A percentile compares a stretch with the other conserved stretches of the same genome.
These are phyloP conservation scores for Knoxdaviesia proteae DNA, from an alignment of 2,329 filamentous ascomycete species.

Conservation along the genomic window DNA sequence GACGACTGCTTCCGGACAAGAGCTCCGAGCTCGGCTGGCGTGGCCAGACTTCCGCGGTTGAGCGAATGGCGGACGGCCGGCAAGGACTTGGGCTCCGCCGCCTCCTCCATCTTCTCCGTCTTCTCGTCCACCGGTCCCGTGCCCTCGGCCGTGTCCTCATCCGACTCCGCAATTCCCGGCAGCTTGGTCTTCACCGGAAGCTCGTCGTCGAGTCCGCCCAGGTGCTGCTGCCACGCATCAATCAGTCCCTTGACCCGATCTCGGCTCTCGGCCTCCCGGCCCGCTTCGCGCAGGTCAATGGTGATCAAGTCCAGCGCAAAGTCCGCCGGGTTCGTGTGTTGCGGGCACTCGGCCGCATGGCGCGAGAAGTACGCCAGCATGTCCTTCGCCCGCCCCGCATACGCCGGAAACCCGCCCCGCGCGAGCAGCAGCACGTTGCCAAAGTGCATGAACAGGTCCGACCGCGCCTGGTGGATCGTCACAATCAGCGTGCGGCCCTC, in stretches of 20 bases:
- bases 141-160: background rate
- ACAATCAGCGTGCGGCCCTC: slow-evolving; percentile 56
- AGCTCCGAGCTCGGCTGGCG: slow-evolving; percentile 51
- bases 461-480: slow-evolving; percentile 62
- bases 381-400: slow-evolving; percentile 37
- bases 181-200: too few relatives aligned
- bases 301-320: slow-evolving; percentile 62
- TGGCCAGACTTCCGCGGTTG: slow-evolving; percentile 28
- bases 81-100: background rate
- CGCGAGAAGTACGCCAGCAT: slow-evolving; percentile 46
- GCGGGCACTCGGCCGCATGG: slow-evolving; percentile 42
- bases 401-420: slow-evolving; percentile 46
- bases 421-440: slow-evolving; percentile 52
- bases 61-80: slow-evolving; percentile 15
- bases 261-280: slow-evolving; percentile 39
- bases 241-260: slow-evolving; percentile 41
- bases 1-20: slow-evolving; percentile 42
- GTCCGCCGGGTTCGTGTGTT: slow-evolving; percentile 55
- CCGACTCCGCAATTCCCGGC: background rate
- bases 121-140: background rate
- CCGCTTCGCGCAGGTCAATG: slow-evolving; percentile 47
- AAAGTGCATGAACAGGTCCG: slow-evolving; percentile 50
- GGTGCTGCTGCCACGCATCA: slow-evolving; percentile 25
- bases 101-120: background rate
- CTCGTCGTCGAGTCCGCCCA: background rate